These are phyloP conservation scores for Penicillium sp. DNA, from an alignment of 2,329 filamentous ascomycete species.

Conservation along the genomic window DNA sequence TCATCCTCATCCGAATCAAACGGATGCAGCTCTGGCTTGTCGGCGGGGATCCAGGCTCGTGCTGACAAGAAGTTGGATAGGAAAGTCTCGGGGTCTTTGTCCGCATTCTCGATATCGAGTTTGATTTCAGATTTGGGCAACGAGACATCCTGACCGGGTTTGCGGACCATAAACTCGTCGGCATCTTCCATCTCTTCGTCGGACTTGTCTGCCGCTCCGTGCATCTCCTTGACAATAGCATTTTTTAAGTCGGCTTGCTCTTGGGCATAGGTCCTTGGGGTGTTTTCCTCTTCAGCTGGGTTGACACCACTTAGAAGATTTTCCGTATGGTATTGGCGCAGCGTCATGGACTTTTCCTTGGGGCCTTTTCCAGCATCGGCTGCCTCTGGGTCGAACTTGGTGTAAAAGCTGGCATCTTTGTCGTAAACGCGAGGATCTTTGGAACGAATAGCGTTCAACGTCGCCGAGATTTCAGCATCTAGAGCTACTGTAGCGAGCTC, in stretches of 20 bases:
- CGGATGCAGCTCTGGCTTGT: constrained; percentile 68
- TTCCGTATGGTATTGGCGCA: constrained; percentile 88
- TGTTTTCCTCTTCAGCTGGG: constrained; percentile 53
- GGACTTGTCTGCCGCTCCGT: constrained; percentile 56
- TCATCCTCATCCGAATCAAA: constrained; percentile 91
- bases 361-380: constrained; percentile 47
- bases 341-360: constrained; percentile 79
- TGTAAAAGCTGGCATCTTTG: constrained; percentile 74
- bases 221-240: constrained; percentile 76
- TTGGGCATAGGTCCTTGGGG: constrained; percentile 73
- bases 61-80: constrained; percentile 95
- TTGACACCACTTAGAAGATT: constrained; percentile 76
- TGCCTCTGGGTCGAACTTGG: constrained; percentile 57
- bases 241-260: constrained; percentile 83
- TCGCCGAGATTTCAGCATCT: constrained; percentile 83
- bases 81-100: constrained; percentile 87
- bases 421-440: constrained; percentile 95
- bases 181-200: constrained; percentile 57
- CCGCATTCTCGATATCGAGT: constrained; percentile 69
- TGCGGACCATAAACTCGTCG: constrained; percentile 77
- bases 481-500: constrained; percentile 82
- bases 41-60: constrained; percentile 79
- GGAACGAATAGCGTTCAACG: constrained; percentile 79
- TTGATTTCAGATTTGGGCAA: constrained; percentile 53
- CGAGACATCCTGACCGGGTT: constrained; percentile 50